Base-by-base conservation (phyloP, 1,284 basidiomycete species). In the Butyriboletus appendiculatus region DNA sequence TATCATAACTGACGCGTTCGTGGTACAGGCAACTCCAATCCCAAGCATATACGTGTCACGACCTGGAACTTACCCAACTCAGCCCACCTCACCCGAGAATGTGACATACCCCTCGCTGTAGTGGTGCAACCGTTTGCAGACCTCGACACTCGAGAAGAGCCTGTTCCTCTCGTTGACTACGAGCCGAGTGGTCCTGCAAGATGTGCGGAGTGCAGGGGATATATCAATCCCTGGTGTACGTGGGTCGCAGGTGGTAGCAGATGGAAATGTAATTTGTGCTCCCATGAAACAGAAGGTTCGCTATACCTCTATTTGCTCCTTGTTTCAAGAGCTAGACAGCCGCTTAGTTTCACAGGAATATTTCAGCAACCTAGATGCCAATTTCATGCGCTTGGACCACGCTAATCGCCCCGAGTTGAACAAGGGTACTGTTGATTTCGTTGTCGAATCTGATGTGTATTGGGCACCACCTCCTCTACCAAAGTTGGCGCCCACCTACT, bases 191-290 rank as follows among this genome's bases (percentile, higher is more conserved):
- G 95, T 10, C 97, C 96, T 15, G 84, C 92, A 14, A 81, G 97
- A 35, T 99, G 97, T 68, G 84, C 81, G 50, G 78, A 83, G 42
- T 99, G 97, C 73, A 81, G 94, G 61, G 93, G 82, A 0, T 99
- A 99, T 72, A 82, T 99, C 66, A 99, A 98, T 69, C 89, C 96
- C 0, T 99, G 95, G 95, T 94, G 90, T 67, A 79, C 80, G 32
- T 99, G 93, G 82, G 78, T 85, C 16, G 83, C 92, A 35, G 93
- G 92, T 10, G 97, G 97, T 4, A 82, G 84, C 57, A 84, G 81
- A 61, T 99, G 95, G 92, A 86, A 82, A 61, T 99, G 97, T 73
- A 99, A 98, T 76, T 71, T 99, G 5, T 99, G 97, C 73, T 76
- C 80, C 9, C 82, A 86, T 56, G 82, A 90, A 60, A 95, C 92